Conservation (phyloP, 1,284 basidiomycete genomes). For the Mycosarcoma maydis region DNA sequence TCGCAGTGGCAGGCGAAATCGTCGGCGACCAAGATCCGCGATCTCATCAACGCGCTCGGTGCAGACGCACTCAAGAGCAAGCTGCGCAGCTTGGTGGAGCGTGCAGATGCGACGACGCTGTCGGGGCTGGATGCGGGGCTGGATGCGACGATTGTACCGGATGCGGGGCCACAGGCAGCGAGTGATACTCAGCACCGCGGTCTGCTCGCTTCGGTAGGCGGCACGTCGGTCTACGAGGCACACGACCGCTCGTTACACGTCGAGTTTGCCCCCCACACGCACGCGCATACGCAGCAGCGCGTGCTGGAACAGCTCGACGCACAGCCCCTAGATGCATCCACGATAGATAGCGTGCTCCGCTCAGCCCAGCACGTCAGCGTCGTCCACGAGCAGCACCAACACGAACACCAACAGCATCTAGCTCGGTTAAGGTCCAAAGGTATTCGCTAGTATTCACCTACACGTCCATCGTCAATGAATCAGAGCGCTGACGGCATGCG, state of each 20-base stretch:
- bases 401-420: constrained; percentile 10
- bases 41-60: constrained; percentile 31
- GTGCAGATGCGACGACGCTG: constrained; percentile 6
- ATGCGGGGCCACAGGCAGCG: too few relatives aligned
- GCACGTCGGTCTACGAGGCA: constrained; percentile 20
- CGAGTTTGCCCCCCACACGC: constrained; percentile 16
- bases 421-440: constrained; percentile 37
- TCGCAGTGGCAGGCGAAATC: constrained; percentile 40
- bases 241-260: constrained; percentile 23
- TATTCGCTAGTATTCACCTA: constrained; percentile 22
- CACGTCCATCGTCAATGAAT: too few relatives aligned
- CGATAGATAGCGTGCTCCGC: too few relatives aligned
- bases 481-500: too few relatives aligned
- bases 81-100: constrained; percentile 32
- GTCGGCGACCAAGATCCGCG: constrained; percentile 24
- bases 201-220: constrained; percentile 20
- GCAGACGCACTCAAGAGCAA: constrained; percentile 36
- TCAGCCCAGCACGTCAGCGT: too few relatives aligned
- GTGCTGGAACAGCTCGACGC: constrained; percentile 25
- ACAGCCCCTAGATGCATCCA: too few relatives aligned
- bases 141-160: background rate
- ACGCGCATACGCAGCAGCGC: constrained; percentile 13
- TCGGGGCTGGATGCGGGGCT: background rate
- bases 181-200: background rate
- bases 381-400: constrained; percentile 3